These are phyloP conservation scores for Mycena citricolor DNA, from an alignment of 1,284 basidiomycete genomes.

Conservation along the genomic window DNA sequence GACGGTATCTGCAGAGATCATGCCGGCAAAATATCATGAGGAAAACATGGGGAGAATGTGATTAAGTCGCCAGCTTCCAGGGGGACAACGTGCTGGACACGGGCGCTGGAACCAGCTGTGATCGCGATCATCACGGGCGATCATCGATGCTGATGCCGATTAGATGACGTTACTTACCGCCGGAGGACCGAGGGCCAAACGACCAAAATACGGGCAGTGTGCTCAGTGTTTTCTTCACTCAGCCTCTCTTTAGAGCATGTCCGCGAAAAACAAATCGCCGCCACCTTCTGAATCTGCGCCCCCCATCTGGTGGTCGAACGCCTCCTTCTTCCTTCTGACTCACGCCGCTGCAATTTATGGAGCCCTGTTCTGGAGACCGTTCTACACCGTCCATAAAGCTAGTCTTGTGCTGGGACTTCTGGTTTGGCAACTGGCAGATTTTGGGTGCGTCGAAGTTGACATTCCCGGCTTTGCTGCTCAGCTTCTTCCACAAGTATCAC, in stretches of 20 bases:
- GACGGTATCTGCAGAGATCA: constrained; percentile 34
- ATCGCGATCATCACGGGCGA: too few species aligned
- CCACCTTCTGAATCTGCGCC: constrained; percentile 12
- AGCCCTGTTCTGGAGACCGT: constrained; percentile 46
- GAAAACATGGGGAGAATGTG: too few species aligned
- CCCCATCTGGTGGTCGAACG: constrained; percentile 69
- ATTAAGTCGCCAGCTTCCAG: too few species aligned
- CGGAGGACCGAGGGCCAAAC: too few species aligned
- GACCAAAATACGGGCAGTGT: too few species aligned
- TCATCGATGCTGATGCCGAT: too few species aligned
- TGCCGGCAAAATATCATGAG: too few species aligned
- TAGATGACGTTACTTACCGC: too few species aligned
- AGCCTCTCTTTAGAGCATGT: constrained; percentile 1
- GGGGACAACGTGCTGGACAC: too few species aligned
- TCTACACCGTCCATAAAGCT: constrained; percentile 40
- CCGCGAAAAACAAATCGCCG: constrained; percentile 1
- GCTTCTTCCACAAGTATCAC: constrained; percentile 49
- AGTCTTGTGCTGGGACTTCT: constrained; percentile 55
- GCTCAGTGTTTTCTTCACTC: not conserved
- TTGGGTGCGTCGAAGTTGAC: constrained; percentile 48
- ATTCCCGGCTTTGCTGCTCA: constrained; percentile 23
- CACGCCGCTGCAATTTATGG: constrained; percentile 64
- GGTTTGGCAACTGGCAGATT: constrained; percentile 70
- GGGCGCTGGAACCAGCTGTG: too few species aligned
- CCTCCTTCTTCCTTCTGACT: constrained; percentile 61